Evolutionary conservation across 805 yeast species (phyloP), one percentile per base, ranked within the genome.

Genomic region (Zygotorulaspora chibaensis): DNA sequence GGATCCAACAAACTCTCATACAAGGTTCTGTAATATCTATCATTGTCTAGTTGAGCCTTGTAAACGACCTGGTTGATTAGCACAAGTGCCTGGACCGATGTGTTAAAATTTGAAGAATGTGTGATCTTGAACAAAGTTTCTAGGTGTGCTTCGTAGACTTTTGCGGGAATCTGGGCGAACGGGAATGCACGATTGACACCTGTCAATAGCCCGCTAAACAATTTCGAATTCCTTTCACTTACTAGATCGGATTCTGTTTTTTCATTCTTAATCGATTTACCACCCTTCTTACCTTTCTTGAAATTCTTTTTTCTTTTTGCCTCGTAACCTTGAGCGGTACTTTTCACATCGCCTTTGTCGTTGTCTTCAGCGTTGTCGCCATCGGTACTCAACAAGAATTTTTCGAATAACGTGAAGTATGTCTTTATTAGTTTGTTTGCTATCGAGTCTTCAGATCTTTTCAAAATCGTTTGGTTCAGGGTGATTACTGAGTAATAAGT

Each of bases 171-270:
- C 52, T 80, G 75, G 2, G 96, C 81, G 63, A 87, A 93, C 45
- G 98, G 98, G 74, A 87, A 91, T 0, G 98, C 90, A 69, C 99
- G 85, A 65, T 93, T 93, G 47, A 93, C 77, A 55, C 99, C 99
- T 1, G 99, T 88, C 54, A 93, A 76, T 46, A 93, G 75, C 12
- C 96, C 96, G 25, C 96, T 82, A 57, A 91, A 87, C 56, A 91
- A 68, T 58, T 86, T 87, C 36, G 95, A 76, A 58, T 83, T 85
- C 57, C 83, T 87, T 63, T 93, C 98, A 59, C 88, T 87, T 17
- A 71, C 49, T 1, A 83, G 67, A 55, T 85, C 91, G 35, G 68
- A 69, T 50, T 81, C 86, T 10, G 83, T 71, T 63, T 83, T 84
- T 38, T 71, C 83, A 10, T 59, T 63, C 63, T 82, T 83, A 18